These are phyloP conservation scores for Gamarada debralockiae DNA, from an alignment of 495 filamentous ascomycete species.

Conservation along the genomic window DNA sequence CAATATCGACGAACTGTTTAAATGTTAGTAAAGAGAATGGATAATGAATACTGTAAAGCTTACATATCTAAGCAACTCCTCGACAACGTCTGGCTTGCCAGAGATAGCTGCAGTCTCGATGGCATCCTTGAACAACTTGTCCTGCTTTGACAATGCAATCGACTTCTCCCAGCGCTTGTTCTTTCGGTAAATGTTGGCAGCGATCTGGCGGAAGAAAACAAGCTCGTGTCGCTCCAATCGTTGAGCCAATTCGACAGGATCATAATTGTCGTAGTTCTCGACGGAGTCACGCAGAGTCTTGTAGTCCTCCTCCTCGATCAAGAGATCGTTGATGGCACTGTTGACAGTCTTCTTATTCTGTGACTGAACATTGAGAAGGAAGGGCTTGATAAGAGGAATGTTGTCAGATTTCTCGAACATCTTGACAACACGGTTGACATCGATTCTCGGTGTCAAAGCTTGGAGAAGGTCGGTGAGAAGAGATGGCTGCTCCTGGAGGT, in stretches of 20 bases:
- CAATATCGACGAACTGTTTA: conserved; percentile 93
- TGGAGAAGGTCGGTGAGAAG: conserved; percentile 94
- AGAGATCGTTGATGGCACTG: conserved; percentile 94
- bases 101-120: conserved; percentile 99
- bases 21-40: conserved; percentile 29
- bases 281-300: conserved; percentile 98
- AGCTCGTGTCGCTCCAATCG: conserved; percentile 94
- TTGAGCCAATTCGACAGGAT: conserved; percentile 90
- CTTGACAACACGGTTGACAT: conserved; percentile 96
- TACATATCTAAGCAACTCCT: conserved; percentile 95
- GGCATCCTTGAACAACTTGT: conserved; percentile 99
- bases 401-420: conserved; percentile 99
- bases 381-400: conserved; percentile 97
- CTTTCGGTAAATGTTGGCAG: conserved; percentile 97
- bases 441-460: conserved; percentile 85
- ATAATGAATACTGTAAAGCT: conserved; percentile 40
- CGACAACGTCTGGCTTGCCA: conserved; percentile 83
- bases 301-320: conserved; percentile 99
- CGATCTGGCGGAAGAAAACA: conserved; percentile 99
- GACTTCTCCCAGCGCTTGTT: conserved; percentile 99
- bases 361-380: conserved; percentile 91
- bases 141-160: conserved; percentile 97
- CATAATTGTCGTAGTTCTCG: conserved; percentile 98
- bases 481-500: conserved; percentile 92
- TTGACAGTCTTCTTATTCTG: conserved; percentile 99